Base-by-base conservation (phyloP, 2,329 filamentous ascomycete genomes). In the Colletotrichum theobromicola region DNA sequence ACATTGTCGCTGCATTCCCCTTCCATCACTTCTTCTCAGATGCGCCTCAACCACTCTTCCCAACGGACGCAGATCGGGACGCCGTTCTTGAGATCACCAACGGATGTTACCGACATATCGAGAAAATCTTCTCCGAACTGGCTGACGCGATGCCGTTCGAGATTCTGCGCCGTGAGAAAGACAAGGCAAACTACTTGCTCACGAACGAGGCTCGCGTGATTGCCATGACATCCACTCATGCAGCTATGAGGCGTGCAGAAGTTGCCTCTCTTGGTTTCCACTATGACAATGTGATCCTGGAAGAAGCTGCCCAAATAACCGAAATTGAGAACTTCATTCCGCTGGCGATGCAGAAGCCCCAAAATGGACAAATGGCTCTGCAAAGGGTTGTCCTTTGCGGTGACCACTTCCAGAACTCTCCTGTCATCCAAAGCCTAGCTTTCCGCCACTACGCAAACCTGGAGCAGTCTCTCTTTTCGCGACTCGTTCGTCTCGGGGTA, bases 161-260 rank as follows among this genome's bases (percentile, higher is more conserved):
- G 85, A 96, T 99, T 65, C 86, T 99, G 70, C 92, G 95, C 66
- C 93, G 94, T 70, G 94, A 96, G 77, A 93, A 94, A 42, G 97
- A 99, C 82, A 98, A 97, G 85, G 94, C 96, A 66, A 98, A 98
- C 83, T 99, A 99, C 81, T 91, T 99, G 7, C 90, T 99, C 37
- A 94, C 95, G 7, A 98, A 95, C 80, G 96, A 98, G 84, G 97
- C 97, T n/a, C 93, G 97, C 42, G 97, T 99, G 76, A 93, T 99
- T 77, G 97, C 97, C 72, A 99, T 99, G 97, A 99, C 97, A 21
- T 97, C 96, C 5, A 99, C 97, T 0, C 97, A 99, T 83, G 97
- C 97, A 6, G 97, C 97, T 2, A 99, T 99, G 90, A 92, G 95
- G 75, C 90, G 96, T 76, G 92, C 95, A 76, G 96, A 98, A 80